Base-by-base conservation (phyloP, 148 eudicot genomes). In the Rhododendron simsii region DNA sequence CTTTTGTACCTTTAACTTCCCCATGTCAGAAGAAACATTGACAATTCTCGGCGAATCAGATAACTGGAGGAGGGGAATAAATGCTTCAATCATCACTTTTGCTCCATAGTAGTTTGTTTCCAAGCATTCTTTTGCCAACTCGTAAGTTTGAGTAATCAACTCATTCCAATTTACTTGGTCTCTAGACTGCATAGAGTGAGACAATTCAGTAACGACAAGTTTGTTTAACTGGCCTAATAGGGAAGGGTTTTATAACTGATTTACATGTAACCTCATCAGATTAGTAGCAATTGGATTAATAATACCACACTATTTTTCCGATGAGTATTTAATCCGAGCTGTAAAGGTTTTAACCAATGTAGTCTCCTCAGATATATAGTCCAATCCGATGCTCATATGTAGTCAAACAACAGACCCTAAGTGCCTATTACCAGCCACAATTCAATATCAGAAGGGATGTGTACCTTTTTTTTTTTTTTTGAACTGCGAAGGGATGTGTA, bases 1-100 rank as follows among this genome's bases (percentile, higher is more conserved):
- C 15, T 30, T 55, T 28, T 75, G n/a, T 91, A 92, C 94, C 89
- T 82, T 81, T 71, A 92, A 80, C 87, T 87, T 84, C 28, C 92
- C 93, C 3, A 48, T 23, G 39, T 30, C 2, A 81, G 95, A 90
- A n/a, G 93, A 89, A 67, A 92, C 91, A 81, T 91, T 92, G 39
- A 93, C 87, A 63, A 93, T 91, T 65, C 92, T 89, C 51, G 94
- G 87, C 0, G 94, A 93, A 69, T 89, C 88, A 23, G 94, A 93
- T 44, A 69, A 55, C n/a, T 85, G 85, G 21, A 94, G 96, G 37
- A 92, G 91, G 26, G 93, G 93, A 67, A 91, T 55, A 30, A 94
- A 61, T n/a, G 87, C 91, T 86, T 94, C 91, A 57, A 76, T 75
- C 79, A 85, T 89, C 59, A 86, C 81, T 82, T 87, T 92, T 6